These are phyloP conservation scores for Stemphylium beticola DNA, from an alignment of 2,329 filamentous ascomycete species.

Conservation along the genomic window DNA sequence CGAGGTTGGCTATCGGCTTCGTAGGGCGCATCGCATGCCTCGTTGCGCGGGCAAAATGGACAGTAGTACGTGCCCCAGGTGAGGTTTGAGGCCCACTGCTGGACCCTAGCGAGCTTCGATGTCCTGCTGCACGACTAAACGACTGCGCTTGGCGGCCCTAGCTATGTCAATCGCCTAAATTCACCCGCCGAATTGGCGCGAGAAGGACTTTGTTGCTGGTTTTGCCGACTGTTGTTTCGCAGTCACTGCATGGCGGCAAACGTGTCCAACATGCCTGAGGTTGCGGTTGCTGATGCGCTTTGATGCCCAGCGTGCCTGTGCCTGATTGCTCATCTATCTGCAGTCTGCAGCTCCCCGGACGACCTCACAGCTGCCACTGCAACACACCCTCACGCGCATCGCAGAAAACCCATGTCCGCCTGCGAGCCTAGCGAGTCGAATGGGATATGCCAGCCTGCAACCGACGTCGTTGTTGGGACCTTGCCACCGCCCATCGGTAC, in stretches of 20 bases:
- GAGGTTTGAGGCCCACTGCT: constrained; percentile 13
- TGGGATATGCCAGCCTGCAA: neutral
- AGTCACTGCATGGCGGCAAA: neutral
- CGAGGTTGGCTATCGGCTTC: constrained; percentile 11
- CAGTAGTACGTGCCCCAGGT: constrained; percentile 3
- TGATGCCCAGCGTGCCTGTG: constrained; percentile 4
- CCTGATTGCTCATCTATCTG: constrained; percentile 18
- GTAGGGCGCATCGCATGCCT: constrained; percentile 34
- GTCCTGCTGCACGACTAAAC: constrained; percentile 2
- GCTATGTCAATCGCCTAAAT: neutral
- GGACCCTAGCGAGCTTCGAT: constrained; percentile 9
- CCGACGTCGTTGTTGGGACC: neutral
- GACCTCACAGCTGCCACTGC: neutral
- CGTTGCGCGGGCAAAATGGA: constrained; percentile 13
- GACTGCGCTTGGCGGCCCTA: constrained; percentile 3
- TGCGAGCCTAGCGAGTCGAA: constrained; percentile 4
- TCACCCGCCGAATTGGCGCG: constrained; percentile 1
- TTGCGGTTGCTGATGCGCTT: constrained; percentile 5
- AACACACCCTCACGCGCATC: constrained; percentile 1
- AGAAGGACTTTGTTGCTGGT: neutral
- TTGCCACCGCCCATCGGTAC: neutral
- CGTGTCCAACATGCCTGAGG: neutral
- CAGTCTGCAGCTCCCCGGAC: constrained; percentile 12
- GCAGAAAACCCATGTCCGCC: too few relatives aligned
- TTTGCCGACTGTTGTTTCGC: neutral